phyloP scores from a whole-genome alignment of 169 alveolate genomes.

The Babesia caballi region DNA sequence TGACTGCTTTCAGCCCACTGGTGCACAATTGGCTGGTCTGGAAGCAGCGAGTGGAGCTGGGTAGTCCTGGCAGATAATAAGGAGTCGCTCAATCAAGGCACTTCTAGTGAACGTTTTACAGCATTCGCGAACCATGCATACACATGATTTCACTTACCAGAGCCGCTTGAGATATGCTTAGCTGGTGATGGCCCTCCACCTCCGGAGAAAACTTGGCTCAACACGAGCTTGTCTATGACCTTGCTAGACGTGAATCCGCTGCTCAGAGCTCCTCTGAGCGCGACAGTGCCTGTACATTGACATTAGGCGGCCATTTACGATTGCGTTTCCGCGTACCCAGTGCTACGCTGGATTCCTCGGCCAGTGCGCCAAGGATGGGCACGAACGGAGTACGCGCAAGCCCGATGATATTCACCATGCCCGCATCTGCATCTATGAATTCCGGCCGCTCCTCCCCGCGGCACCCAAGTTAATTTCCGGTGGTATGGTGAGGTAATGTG shows the following conservation, averaged over 20 bases:
- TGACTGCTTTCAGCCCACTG: constrained; percentile 67
- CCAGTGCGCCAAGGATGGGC: constrained; percentile 34
- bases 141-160: constrained; percentile 17
- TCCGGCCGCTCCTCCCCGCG: neutral
- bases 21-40: constrained; percentile 63
- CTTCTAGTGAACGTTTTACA: too few relatives aligned
- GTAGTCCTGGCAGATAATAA: constrained; percentile 34
- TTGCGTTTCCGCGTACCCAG: constrained; percentile 3
- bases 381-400: constrained; percentile 39
- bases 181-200: constrained; percentile 71
- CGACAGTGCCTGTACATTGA: neutral
- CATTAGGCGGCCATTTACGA: neutral
- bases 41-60: constrained; percentile 41
- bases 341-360: constrained; percentile 19
- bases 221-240: constrained; percentile 45
- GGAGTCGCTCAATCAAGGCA: neutral
- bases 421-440: neutral
- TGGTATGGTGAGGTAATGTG: too few relatives aligned
- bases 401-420: constrained; percentile 18
- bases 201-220: constrained; percentile 65
- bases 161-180: constrained; percentile 39
- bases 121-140: too few relatives aligned
- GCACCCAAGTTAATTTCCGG: too few relatives aligned
- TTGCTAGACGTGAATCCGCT: constrained; percentile 50
- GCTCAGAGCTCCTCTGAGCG: constrained; percentile 57